phyloP scores from a whole-genome alignment of 257 asterid species.

The Solanum clarkiae region DNA sequence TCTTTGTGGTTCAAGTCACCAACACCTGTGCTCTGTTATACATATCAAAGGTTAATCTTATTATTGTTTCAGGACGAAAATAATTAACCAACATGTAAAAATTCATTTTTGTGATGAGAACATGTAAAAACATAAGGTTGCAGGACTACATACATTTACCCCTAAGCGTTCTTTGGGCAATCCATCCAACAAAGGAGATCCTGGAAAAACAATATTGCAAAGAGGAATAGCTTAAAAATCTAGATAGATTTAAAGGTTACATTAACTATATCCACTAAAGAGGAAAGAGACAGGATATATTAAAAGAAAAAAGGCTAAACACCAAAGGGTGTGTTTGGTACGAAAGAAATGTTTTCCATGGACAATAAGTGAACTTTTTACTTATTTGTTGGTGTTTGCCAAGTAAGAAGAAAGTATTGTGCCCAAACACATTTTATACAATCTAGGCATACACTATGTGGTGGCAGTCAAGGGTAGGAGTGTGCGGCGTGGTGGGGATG shows the following conservation, averaged over 20 bases:
- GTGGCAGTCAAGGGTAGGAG: not conserved
- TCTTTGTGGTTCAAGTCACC: not conserved
- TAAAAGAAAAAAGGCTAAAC: not conserved
- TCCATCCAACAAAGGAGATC: slow-evolving; percentile 24
- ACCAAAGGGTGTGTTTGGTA: not conserved
- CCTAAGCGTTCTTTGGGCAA: slow-evolving; percentile 22
- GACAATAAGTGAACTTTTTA: not conserved
- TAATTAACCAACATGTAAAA: not conserved
- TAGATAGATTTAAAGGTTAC: not conserved
- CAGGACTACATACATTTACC: slow-evolving; percentile 23
- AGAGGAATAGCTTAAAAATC: not conserved
- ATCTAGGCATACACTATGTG: not conserved
- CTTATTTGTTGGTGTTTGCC: not conserved
- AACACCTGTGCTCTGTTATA: slow-evolving; percentile 21
- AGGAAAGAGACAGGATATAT: not conserved
- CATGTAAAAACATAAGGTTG: not conserved
- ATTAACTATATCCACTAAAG: not conserved
- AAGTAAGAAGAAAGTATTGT: not conserved
- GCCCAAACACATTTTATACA: not conserved
- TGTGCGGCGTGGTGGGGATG: not conserved
- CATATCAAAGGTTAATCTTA: not conserved
- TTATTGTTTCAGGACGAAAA: not conserved
- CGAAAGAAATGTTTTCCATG: not conserved
- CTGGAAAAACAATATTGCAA: slow-evolving; percentile 19
- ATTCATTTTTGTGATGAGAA: not conserved